These are phyloP conservation scores for Aspergillus floridensis DNA, from an alignment of 2,329 filamentous ascomycete species.

Conservation along the genomic window DNA sequence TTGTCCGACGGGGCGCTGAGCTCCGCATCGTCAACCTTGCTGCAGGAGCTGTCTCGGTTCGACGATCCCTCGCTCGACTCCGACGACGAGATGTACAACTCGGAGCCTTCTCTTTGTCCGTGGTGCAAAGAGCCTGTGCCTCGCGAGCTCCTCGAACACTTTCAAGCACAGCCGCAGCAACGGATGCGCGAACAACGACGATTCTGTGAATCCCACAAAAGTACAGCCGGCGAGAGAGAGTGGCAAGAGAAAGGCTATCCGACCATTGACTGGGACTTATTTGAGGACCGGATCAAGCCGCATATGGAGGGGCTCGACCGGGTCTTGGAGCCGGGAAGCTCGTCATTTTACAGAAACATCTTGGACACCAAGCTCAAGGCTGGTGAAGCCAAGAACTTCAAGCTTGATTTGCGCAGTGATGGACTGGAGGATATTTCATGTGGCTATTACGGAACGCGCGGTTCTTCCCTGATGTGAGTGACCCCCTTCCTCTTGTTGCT, in stretches of 20 bases:
- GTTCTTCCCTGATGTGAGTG: constrained; percentile 67
- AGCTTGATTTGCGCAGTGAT: constrained; percentile 50
- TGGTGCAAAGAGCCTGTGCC: constrained; percentile 65
- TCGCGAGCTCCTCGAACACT: constrained; percentile 52
- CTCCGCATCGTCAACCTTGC: constrained; percentile 23
- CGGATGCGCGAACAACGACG: constrained; percentile 38
- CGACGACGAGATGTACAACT: constrained; percentile 8
- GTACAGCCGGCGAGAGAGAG: constrained; percentile 50
- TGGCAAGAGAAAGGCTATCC: constrained; percentile 63
- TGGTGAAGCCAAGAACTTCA: constrained; percentile 60
- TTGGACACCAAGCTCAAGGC: constrained; percentile 56
- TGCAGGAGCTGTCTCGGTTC: constrained; percentile 17
- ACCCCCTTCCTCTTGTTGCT: background rate
- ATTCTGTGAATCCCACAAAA: constrained; percentile 66
- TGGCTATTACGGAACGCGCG: constrained; percentile 80
- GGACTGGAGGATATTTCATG: constrained; percentile 59
- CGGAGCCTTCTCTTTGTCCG: constrained; percentile 54
- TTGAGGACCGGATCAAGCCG: constrained; percentile 58
- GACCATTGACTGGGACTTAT: constrained; percentile 63
- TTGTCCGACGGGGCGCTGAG: constrained; percentile 34
- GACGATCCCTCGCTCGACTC: constrained; percentile 5
- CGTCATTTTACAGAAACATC: constrained; percentile 60
- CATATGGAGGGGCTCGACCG: constrained; percentile 57
- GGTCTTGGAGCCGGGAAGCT: constrained; percentile 54
- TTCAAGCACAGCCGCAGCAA: constrained; percentile 40